Percentiles rank a stretch among this genome's conserved stretches.
Conservation (phyloP, 208 protist species). For the Wallacemonas sp. region DNA sequence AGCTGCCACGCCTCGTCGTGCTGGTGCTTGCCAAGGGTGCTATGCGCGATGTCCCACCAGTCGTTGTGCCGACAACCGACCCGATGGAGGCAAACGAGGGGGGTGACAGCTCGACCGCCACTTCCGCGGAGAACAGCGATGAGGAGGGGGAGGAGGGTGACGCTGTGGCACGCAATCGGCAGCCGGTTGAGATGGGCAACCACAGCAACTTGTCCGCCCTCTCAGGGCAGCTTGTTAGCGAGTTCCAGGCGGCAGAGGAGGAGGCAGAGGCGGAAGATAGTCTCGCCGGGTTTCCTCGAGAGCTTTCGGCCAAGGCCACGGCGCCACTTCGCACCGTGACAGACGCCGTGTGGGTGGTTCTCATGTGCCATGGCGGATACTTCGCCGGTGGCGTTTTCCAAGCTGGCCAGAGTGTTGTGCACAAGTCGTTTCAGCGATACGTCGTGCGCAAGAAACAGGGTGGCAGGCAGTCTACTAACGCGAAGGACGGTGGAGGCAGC, state of each 20-base stretch:
- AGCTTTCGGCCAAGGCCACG: conserved; percentile 21
- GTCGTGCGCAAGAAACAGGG: conserved; percentile 93
- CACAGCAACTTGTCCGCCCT: conserved; percentile 27
- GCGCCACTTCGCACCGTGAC: conserved; percentile 37
- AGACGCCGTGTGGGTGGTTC: conserved; percentile 54
- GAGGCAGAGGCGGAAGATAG: conserved; percentile 41
- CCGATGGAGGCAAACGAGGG: neutral
- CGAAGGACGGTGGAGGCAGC: conserved; percentile 68
- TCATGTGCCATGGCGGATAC: conserved; percentile 89
- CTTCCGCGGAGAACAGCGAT: neutral
- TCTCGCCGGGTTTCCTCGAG: conserved; percentile 20
- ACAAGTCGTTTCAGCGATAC: conserved; percentile 91
- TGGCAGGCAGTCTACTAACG: conserved; percentile 82
- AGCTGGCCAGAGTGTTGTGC: conserved; percentile 44
- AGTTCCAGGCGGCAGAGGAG: conserved; percentile 56
- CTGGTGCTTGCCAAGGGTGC: conserved; percentile 26
- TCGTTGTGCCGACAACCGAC: neutral
- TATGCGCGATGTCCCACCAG: neutral
- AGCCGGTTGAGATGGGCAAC: conserved; percentile 18
- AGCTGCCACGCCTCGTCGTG: conserved; percentile 66
- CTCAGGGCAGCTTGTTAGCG: conserved; percentile 62
- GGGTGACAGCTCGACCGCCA: neutral
- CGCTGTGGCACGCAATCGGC: conserved; percentile 1
- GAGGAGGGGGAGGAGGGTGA: conserved; percentile 10
- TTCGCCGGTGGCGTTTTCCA: conserved; percentile 86